Evolutionary conservation across 2,329 filamentous ascomycete species (phyloP).

Genomic region (Aspergillus fumigatus): DNA sequence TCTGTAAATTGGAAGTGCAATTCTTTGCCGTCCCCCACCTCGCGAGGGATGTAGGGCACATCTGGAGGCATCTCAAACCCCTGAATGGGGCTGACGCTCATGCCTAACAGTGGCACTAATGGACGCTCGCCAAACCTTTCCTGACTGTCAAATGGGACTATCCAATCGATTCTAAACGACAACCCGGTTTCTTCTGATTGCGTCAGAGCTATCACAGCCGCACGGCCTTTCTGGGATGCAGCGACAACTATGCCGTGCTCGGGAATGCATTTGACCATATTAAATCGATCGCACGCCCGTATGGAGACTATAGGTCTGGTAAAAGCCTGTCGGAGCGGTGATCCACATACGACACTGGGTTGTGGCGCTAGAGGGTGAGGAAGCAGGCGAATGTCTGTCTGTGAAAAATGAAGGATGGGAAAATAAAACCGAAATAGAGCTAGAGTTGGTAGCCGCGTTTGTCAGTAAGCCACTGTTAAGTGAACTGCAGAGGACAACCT

Average conservation of each 20-base stretch:
- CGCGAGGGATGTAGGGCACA: slow-evolving; percentile 28
- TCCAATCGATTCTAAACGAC: slow-evolving; percentile 53
- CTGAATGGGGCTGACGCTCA: slow-evolving; percentile 55
- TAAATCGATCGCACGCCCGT: slow-evolving; percentile 47
- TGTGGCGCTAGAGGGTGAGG: slow-evolving; percentile 28
- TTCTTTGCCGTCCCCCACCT: slow-evolving; percentile 12
- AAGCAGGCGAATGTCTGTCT: slow-evolving; percentile 35
- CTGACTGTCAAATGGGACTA: slow-evolving; percentile 51
- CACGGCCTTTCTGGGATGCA: slow-evolving; percentile 55
- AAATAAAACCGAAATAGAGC: slow-evolving; percentile 26
- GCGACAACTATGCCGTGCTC: slow-evolving; percentile 56
- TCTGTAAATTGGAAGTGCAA: slow-evolving; percentile 19
- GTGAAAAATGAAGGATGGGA: slow-evolving; percentile 41
- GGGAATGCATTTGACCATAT: slow-evolving; percentile 55
- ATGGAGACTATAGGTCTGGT: slow-evolving; percentile 21
- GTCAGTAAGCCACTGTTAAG: slow-evolving; percentile 4
- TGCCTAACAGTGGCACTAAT: slow-evolving; percentile 46
- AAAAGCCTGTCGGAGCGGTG: slow-evolving; percentile 26
- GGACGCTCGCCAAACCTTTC: slow-evolving; percentile 44
- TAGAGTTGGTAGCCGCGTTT: slow-evolving; percentile 5
- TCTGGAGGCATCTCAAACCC: slow-evolving; percentile 41
- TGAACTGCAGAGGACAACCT: not conserved
- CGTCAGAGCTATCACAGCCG: slow-evolving; percentile 51
- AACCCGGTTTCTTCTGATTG: slow-evolving; percentile 30
- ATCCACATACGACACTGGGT: slow-evolving; percentile 28